Conservation (phyloP, 2,329 filamentous ascomycete genomes). For the Diplodia corticola region DNA sequence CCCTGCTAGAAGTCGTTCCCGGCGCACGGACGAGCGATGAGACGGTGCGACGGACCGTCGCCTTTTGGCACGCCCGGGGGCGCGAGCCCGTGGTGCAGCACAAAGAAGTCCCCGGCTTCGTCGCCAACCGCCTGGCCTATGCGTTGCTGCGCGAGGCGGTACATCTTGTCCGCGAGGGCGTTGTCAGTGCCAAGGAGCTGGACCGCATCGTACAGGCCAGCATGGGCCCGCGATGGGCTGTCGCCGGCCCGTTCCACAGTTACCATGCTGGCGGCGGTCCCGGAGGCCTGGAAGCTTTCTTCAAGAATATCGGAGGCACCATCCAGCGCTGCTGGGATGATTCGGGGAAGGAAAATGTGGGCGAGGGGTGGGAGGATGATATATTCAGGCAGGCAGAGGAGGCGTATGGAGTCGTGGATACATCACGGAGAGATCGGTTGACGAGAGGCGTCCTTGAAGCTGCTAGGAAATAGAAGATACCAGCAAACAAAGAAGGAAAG, state of each 20-base stretch:
- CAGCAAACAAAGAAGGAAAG: neutral
- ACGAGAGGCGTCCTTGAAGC: constrained; percentile 46
- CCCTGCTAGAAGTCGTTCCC: constrained; percentile 59
- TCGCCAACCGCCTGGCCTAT: constrained; percentile 60
- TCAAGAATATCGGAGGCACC: constrained; percentile 58
- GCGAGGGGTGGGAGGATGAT: constrained; percentile 48
- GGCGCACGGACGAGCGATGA: constrained; percentile 44
- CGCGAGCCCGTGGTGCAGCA: constrained; percentile 52
- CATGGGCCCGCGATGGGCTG: constrained; percentile 57
- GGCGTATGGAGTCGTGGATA: constrained; percentile 49
- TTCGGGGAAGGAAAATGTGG: constrained; percentile 46
- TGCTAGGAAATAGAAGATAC: constrained; percentile 26
- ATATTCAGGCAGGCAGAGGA: constrained; percentile 49
- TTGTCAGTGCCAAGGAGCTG: constrained; percentile 54
- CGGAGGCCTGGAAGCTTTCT: constrained; percentile 54
- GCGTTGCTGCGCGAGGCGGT: constrained; percentile 58
- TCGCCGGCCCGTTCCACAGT: constrained; percentile 58
- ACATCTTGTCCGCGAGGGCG: constrained; percentile 55
- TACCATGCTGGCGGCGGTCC: constrained; percentile 61
- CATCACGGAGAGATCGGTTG: constrained; percentile 42
- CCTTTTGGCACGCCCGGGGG: constrained; percentile 48
- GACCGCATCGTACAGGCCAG: constrained; percentile 55
- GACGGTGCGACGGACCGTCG: constrained; percentile 44
- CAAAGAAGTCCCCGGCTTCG: constrained; percentile 57
- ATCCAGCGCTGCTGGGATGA: constrained; percentile 58